Conservation (phyloP, 106 monocot species). For the Allium cepa region DNA sequence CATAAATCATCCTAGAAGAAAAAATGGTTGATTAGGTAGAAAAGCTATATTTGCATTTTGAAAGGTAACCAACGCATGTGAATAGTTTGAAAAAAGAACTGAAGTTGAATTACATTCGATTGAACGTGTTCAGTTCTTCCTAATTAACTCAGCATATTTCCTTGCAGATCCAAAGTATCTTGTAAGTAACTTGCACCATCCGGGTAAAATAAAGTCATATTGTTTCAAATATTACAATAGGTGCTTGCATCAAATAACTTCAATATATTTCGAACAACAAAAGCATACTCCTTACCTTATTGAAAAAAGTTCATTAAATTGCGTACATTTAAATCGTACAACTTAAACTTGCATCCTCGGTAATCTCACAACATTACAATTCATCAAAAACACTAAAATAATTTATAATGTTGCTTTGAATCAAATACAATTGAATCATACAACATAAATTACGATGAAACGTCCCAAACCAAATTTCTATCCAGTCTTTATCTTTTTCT, state of each 20-base stretch:
- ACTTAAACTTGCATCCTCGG: not conserved
- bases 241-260: no score
- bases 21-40: no score
- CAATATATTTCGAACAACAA: no score
- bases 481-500: conserved; percentile 38
- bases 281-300: no score
- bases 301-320: not conserved
- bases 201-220: not conserved
- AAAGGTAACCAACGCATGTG: no score
- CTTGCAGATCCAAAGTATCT: not conserved
- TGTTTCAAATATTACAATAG: not conserved
- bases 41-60: not conserved
- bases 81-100: not conserved
- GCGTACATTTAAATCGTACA: not conserved
- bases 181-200: no score
- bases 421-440: no score
- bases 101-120: not conserved
- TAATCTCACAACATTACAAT: not conserved
- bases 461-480: not conserved
- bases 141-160: not conserved
- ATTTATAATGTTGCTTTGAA: not conserved
- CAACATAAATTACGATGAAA: no score
- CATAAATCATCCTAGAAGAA: no score
- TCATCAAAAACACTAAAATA: not conserved
- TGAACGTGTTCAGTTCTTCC: not conserved